These are phyloP conservation scores for Pistacia vera DNA, from an alignment of 345 rosid genomes.

Conservation along the genomic window DNA sequence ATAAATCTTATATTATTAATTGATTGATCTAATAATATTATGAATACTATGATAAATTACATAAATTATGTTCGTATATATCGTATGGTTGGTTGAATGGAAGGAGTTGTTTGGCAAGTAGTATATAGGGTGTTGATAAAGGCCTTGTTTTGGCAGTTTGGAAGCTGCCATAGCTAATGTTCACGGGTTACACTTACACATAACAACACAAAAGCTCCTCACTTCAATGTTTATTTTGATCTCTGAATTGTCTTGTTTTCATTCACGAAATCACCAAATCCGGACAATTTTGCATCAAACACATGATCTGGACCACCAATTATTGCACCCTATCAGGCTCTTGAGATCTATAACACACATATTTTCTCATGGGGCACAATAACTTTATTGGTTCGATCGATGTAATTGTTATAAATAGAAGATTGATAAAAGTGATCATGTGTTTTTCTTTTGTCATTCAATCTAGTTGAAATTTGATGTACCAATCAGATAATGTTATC, in stretches of 20 bases:
- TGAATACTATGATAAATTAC: too few relatives aligned
- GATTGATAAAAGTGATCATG: too few relatives aligned
- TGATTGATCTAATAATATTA: too few relatives aligned
- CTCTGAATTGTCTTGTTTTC: slow-evolving; percentile 8
- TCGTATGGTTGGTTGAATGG: neutral
- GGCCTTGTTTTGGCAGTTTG: slow-evolving; percentile 3
- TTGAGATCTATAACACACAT: neutral
- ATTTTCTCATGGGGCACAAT: too few relatives aligned
- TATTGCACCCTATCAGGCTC: neutral
- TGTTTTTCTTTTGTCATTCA: too few relatives aligned
- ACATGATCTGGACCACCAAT: neutral
- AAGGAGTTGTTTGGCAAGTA: neutral
- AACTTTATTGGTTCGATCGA: too few relatives aligned
- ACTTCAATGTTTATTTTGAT: neutral
- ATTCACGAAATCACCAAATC: neutral
- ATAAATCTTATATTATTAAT: too few relatives aligned
- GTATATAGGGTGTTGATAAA: neutral
- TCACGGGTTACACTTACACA: slow-evolving; percentile 13
- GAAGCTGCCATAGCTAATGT: neutral
- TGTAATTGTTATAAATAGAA: too few relatives aligned
- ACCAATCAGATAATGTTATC: too few relatives aligned
- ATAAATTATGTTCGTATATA: too few relatives aligned
- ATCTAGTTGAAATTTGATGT: too few relatives aligned
- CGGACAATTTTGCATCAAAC: neutral
- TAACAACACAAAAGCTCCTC: neutral